Conservation (phyloP, 2,329 filamentous ascomycete genomes). For the Neofusicoccum cordaticola region DNA sequence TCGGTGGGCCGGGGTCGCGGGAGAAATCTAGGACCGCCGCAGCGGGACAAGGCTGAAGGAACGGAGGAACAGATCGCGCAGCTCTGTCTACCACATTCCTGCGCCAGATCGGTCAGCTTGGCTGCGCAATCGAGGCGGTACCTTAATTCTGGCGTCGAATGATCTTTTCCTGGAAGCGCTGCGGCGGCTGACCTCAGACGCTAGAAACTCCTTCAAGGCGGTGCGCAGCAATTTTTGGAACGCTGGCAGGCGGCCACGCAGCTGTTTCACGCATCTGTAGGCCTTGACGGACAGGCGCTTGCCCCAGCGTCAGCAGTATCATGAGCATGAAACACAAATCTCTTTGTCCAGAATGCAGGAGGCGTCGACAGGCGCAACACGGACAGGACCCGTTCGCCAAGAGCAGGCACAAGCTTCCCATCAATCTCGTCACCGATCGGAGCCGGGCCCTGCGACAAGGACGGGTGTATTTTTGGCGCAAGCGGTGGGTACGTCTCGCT, state of each 20-base stretch:
- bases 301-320: neutral
- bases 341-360: neutral
- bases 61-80: neutral
- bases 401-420: neutral
- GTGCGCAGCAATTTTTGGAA: conserved; percentile 3
- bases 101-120: conserved; percentile 1
- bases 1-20: neutral
- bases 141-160: conserved; percentile 11
- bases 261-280: neutral
- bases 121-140: conserved; percentile 12
- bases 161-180: conserved; percentile 14
- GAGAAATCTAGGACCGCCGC: neutral
- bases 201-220: neutral
- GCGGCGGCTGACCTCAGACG: conserved; percentile 12
- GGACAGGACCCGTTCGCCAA: neutral
- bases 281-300: neutral
- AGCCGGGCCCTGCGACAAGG: no score
- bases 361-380: neutral
- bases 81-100: neutral
- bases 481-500: conserved; percentile 12
- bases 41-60: conserved; percentile 14
- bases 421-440: conserved; percentile 4
- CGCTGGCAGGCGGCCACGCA: neutral
- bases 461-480: conserved; percentile 11
- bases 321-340: neutral